These are phyloP conservation scores for Viola pubescens DNA, from an alignment of 441 rosid species.

Conservation along the genomic window DNA sequence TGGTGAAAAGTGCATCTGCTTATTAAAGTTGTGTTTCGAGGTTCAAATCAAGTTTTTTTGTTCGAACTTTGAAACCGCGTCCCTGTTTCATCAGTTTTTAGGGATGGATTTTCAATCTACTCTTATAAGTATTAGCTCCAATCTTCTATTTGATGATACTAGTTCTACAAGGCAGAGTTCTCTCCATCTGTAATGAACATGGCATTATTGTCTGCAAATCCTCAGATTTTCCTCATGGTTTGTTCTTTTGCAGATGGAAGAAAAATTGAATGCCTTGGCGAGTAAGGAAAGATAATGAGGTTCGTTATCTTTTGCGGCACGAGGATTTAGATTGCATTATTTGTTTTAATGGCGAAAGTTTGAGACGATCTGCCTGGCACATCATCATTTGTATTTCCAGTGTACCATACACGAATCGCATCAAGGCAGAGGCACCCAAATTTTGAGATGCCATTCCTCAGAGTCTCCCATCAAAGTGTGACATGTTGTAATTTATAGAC, in stretches of 20 bases:
- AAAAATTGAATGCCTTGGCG: constrained; percentile 41
- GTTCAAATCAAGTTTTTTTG: too few species aligned
- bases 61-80: too few species aligned
- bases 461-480: constrained; percentile 23
- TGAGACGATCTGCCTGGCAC: constrained; percentile 6
- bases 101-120: too few species aligned
- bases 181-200: too few species aligned
- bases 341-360: constrained; percentile 8
- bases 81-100: too few species aligned
- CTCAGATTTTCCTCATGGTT: background rate
- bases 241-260: constrained; percentile 48
- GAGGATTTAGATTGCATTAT: background rate
- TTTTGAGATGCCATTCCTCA: constrained; percentile 34
- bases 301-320: constrained; percentile 1
- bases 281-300: constrained; percentile 31
- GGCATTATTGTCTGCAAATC: background rate
- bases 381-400: constrained; percentile 21
- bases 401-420: constrained; percentile 30
- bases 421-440: constrained; percentile 23
- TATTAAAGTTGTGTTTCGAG: too few species aligned
- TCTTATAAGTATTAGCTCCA: too few species aligned
- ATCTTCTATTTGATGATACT: too few species aligned
- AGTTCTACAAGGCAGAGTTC: too few species aligned
- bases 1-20: constrained; percentile 10
- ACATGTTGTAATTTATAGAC: constrained; percentile 33